Percentiles rank a stretch among this genome's conserved stretches.
phyloP scores from a whole-genome alignment of 1,139 yeast genomes.

The Pneumocystis wakefieldiae region DNA sequence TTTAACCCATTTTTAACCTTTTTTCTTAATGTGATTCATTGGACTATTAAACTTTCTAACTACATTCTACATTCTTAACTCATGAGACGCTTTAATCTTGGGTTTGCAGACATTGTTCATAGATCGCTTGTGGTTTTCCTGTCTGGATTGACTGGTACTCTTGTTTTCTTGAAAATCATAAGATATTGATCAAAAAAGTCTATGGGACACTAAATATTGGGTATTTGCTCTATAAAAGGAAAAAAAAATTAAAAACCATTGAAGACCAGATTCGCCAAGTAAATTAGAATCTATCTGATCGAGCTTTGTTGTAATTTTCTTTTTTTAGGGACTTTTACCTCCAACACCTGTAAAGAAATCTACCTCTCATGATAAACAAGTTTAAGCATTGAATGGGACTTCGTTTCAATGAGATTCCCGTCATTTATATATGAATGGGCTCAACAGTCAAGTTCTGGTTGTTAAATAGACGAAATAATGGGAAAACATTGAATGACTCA shows the following conservation, averaged over 20 bases:
- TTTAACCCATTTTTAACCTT: too few relatives aligned
- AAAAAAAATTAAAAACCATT: neutral
- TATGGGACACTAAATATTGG: neutral
- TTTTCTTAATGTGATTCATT: neutral
- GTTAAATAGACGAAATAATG: too few relatives aligned
- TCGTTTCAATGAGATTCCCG: neutral
- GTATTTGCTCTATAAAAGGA: neutral
- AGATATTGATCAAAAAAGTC: neutral
- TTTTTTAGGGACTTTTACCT: neutral
- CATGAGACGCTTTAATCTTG: neutral
- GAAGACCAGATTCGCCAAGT: neutral
- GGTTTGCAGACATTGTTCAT: neutral
- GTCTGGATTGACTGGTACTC: neutral
- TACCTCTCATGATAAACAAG: neutral
- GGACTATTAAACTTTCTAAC: neutral
- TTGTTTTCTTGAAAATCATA: neutral
- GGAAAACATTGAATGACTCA: too few relatives aligned
- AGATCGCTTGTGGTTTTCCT: neutral
- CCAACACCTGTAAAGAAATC: neutral
- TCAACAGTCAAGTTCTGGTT: too few relatives aligned
- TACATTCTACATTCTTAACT: neutral
- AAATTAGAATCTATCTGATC: neutral
- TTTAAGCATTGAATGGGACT: neutral
- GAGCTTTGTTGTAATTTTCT: neutral
- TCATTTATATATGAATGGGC: neutral